Evolutionary conservation across 306 rosid species (phyloP).

Genomic region (Prunus mume): DNA sequence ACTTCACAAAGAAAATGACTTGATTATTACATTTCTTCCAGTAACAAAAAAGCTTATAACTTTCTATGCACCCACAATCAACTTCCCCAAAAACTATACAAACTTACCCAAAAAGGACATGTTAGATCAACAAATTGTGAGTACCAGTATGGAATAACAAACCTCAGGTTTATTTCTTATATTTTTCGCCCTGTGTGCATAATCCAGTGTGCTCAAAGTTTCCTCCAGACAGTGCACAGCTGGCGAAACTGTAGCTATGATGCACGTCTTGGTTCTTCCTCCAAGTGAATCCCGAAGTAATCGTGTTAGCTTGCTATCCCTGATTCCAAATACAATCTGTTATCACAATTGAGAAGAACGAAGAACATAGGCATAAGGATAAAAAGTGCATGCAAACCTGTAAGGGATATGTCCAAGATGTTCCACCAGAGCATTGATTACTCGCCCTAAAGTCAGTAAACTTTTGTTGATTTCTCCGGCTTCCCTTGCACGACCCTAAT

Average conservation of each 20-base stretch:
- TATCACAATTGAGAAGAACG: constrained; percentile 2
- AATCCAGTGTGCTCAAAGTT: constrained; percentile 91
- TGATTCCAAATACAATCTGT: constrained; percentile 29
- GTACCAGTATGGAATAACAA: constrained; percentile 12
- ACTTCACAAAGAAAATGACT: neutral
- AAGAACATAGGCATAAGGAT: neutral
- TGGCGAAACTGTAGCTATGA: constrained; percentile 96
- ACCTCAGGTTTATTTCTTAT: constrained; percentile 97
- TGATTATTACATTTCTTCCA: neutral
- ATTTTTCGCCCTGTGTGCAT: constrained; percentile 94
- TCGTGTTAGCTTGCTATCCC: constrained; percentile 98
- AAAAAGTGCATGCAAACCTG: constrained; percentile 43
- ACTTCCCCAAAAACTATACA: neutral
- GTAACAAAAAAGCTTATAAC: neutral
- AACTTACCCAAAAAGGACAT: neutral
- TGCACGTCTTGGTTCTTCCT: constrained; percentile 97
- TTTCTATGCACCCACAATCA: neutral
- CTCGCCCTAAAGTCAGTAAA: constrained; percentile 91
- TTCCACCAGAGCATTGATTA: constrained; percentile 89
- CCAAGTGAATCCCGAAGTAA: constrained; percentile 98
- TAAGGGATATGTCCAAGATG: constrained; percentile 97
- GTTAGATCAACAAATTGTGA: neutral
- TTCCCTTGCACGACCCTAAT: constrained; percentile 95
- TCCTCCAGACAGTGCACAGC: constrained; percentile 98
- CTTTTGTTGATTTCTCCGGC: constrained; percentile 99